These are phyloP conservation scores for Melocanna baccifera DNA, from an alignment of 176 grass and related monocot species.

Conservation along the genomic window DNA sequence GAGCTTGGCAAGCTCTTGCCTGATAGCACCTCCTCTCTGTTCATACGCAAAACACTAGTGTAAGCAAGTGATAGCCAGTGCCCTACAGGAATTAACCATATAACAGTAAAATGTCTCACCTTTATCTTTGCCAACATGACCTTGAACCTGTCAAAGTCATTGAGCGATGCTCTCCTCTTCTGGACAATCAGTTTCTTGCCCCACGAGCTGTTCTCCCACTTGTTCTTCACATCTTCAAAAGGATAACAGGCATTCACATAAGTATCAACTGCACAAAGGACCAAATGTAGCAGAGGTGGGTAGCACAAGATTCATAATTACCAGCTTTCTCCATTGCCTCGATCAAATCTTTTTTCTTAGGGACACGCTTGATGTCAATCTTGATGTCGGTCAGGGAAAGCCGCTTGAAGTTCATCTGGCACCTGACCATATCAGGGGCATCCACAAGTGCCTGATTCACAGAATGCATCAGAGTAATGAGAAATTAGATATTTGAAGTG, in stretches of 20 bases:
- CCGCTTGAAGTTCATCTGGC: constrained; percentile 96
- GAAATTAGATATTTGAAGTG: not conserved
- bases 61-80: not conserved
- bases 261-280: not conserved
- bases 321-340: constrained; percentile 59
- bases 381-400: constrained; percentile 52
- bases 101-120: constrained; percentile 26
- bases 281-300: not conserved
- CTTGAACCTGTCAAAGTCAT: constrained; percentile 96
- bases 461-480: not conserved
- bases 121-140: constrained; percentile 91
- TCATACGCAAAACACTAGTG: not conserved
- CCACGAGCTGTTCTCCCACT: constrained; percentile 97
- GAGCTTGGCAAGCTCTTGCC: constrained; percentile 81
- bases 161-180: constrained; percentile 86
- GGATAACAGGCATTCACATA: not conserved
- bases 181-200: constrained; percentile 96
- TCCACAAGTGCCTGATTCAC: constrained; percentile 74
- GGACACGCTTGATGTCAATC: constrained; percentile 56
- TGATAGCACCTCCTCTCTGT: constrained; percentile 81
- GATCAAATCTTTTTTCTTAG: constrained; percentile 47
- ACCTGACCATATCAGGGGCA: constrained; percentile 89
- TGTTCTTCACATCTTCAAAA: constrained; percentile 73
- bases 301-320: constrained; percentile 32
- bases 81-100: not conserved